These are phyloP conservation scores for Psidium friedrichsthalianum DNA, from an alignment of 345 rosid species.

Conservation along the genomic window DNA sequence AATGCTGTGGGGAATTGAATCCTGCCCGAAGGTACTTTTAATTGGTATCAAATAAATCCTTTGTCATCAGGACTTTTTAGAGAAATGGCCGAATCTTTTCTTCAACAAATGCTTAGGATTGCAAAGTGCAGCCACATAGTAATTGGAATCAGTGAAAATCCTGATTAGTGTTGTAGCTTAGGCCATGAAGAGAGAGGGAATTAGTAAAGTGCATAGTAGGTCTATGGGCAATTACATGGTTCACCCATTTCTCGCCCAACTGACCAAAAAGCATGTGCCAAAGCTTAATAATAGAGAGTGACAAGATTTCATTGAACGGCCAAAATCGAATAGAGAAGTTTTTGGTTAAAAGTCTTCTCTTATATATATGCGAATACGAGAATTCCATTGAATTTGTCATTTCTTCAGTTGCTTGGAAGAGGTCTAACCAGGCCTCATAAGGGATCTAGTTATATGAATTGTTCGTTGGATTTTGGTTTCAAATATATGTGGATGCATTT, in stretches of 20 bases:
- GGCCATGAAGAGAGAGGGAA: neutral
- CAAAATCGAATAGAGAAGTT: neutral
- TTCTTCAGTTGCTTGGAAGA: neutral
- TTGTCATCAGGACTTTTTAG: neutral
- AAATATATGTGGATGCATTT: neutral
- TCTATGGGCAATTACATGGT: neutral
- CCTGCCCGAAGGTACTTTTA: conserved; percentile 80
- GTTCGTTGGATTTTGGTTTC: neutral
- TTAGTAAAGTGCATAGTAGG: neutral
- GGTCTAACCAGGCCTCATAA: neutral
- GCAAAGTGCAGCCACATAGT: neutral
- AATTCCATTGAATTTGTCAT: neutral
- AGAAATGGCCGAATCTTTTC: neutral
- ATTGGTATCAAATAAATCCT: neutral
- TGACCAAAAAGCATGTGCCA: neutral
- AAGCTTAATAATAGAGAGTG: neutral
- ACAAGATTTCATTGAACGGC: neutral
- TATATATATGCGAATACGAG: rapidly evolving
- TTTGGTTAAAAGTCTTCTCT: neutral
- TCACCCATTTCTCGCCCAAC: neutral
- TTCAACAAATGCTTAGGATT: neutral
- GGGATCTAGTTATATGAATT: neutral
- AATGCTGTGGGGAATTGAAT: conserved; percentile 95
- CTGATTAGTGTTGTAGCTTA: neutral
- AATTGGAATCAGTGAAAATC: neutral